phyloP scores from a whole-genome alignment of 768 basidiomycete genomes.

The Leccinum subgranulosum region DNA sequence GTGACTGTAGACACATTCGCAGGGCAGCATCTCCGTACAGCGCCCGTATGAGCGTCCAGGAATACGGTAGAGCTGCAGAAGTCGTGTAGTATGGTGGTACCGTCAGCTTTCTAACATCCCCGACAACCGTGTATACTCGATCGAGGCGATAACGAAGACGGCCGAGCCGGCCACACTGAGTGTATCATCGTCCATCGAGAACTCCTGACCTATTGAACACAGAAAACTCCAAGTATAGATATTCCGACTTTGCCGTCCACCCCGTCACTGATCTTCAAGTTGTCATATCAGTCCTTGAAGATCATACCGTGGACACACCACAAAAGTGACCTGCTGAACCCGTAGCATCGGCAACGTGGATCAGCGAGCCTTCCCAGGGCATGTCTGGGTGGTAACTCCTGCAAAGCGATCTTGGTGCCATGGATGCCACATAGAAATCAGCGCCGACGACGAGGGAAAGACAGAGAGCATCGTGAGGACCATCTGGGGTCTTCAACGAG shows the following conservation, averaged over 20 bases:
- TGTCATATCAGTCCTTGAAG: conserved; percentile 35
- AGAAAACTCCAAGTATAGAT: conserved; percentile 42
- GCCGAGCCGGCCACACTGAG: conserved; percentile 52
- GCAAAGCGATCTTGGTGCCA: too few species aligned
- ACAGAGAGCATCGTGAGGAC: too few species aligned
- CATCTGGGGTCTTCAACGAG: too few species aligned
- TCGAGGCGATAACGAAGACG: conserved; percentile 22
- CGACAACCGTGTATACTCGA: conserved; percentile 53
- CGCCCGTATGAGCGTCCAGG: conserved; percentile 57
- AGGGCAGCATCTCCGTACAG: conserved; percentile 45
- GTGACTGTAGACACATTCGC: conserved; percentile 53
- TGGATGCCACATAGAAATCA: too few species aligned
- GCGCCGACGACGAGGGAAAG: too few species aligned
- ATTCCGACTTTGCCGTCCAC: conserved; percentile 59
- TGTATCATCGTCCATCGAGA: conserved; percentile 3
- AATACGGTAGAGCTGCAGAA: conserved; percentile 68
- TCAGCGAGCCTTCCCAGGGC: too few species aligned
- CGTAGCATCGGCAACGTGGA: too few species aligned
- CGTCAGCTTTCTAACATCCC: conserved; percentile 57
- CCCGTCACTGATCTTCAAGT: conserved; percentile 54
- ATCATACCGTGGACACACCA: too few species aligned
- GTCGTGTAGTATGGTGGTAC: conserved; percentile 43
- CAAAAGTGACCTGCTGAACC: too few species aligned
- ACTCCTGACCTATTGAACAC: background rate
- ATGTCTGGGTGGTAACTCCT: too few species aligned